Base-by-base conservation (phyloP, 2,329 filamentous ascomycete species). In the Trichoderma sp. region DNA sequence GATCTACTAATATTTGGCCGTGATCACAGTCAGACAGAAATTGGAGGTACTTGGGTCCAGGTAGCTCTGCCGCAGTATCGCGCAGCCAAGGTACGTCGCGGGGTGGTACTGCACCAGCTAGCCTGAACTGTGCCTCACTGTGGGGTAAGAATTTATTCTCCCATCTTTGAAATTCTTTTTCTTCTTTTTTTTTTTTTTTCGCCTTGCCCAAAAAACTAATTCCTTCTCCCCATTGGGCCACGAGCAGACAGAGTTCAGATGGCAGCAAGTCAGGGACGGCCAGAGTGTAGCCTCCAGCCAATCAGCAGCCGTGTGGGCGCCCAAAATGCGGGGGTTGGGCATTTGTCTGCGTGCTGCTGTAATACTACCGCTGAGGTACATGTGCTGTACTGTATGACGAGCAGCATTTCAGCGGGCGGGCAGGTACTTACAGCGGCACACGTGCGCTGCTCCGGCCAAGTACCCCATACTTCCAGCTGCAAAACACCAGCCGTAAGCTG, bases 1-100 rank as follows among this genome's bases (percentile, higher is more conserved):
- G 48, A 64, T 64, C 45, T 53, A 53, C 45, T 64, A 53, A 64
- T 53, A 53, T 39, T 34, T 45, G 39, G 42, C 50, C 17, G 29
- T 29, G 37, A 53, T 52, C 45, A 37, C 22, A 64, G 59, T 64
- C 32, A 64, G 19, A 37, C 29, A 39, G 32, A 2, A 42, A 15
- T n/a, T n/a, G n/a, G n/a, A 50, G 42, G 6, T 37, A 63, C 59
- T 52, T 39, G 59, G 15, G 17, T 19, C 45, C n/a, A 8, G 32
- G 59, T 27, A 53, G 27, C 5, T 4, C 17, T 34, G 52, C 29
- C 27, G 52, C 52, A 19, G 27, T 34, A 27, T 4, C 27, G 12
- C 10, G 52, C 52, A 29, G 52, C 15, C 52, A 32, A 34, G 17
- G 52, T n/a, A 54, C 52, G 27, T 9, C 6, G 52, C n/a, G 17